Evolutionary conservation across 1,284 basidiomycete species (phyloP).

Genomic region (Sphaerobolus stellatus): DNA sequence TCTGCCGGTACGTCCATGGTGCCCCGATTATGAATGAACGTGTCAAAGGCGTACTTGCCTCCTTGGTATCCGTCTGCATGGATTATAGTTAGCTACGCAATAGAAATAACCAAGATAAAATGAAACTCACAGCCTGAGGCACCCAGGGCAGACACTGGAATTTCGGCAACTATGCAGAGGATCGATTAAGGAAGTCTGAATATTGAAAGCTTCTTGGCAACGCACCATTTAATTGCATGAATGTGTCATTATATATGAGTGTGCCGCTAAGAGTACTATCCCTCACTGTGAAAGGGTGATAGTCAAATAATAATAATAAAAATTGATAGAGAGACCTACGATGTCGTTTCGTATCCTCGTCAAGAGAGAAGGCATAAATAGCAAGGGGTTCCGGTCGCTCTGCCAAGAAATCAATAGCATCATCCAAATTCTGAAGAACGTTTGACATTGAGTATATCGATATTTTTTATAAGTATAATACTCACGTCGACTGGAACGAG

Average conservation of each 20-base stretch:
- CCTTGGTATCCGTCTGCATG: slow-evolving; percentile 58
- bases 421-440: slow-evolving; percentile 53
- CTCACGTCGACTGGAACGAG: slow-evolving; percentile 62
- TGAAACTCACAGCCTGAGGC: slow-evolving; percentile 62
- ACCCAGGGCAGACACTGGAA: slow-evolving; percentile 65
- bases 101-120: neutral
- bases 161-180: slow-evolving; percentile 47
- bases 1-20: slow-evolving; percentile 57
- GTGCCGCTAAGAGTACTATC: slow-evolving; percentile 68
- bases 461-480: neutral
- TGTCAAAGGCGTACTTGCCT: slow-evolving; percentile 64
- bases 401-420: slow-evolving; percentile 64
- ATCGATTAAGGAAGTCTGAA: slow-evolving; percentile 39
- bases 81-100: neutral
- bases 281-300: slow-evolving; percentile 51
- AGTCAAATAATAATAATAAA: slow-evolving; percentile 4
- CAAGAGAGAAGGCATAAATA: slow-evolving; percentile 73
- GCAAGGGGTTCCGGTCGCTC: slow-evolving; percentile 74
- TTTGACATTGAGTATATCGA: neutral
- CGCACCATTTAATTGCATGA: slow-evolving; percentile 56
- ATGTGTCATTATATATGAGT: slow-evolving; percentile 63
- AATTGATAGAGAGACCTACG: slow-evolving; percentile 34
- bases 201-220: slow-evolving; percentile 1
- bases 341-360: slow-evolving; percentile 59
- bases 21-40: slow-evolving; percentile 65